Evolutionary conservation across 257 asterid genomes (phyloP).

Genomic region (Galeopsis tetrahit): DNA sequence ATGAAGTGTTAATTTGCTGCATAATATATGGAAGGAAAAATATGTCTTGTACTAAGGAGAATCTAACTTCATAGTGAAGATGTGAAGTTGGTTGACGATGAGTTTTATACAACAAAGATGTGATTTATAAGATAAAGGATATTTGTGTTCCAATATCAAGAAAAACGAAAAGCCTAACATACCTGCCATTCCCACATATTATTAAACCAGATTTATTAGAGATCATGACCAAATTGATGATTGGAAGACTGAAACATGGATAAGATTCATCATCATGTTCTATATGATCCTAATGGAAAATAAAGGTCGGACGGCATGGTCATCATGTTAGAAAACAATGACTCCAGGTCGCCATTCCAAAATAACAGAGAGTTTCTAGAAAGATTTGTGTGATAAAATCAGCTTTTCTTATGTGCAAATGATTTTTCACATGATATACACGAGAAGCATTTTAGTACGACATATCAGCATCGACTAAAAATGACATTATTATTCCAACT

Average conservation of each 20-base stretch:
- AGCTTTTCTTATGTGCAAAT: background rate
- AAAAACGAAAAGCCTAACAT: background rate
- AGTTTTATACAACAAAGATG: background rate
- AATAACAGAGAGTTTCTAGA: background rate
- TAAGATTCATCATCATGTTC: background rate
- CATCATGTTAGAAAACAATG: background rate
- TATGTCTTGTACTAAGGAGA: too few relatives aligned
- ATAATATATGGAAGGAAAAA: too few relatives aligned
- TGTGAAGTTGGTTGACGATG: background rate
- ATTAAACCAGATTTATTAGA: background rate
- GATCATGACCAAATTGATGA: background rate
- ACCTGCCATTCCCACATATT: background rate
- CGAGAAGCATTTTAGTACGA: background rate
- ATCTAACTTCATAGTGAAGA: background rate
- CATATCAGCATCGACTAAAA: background rate
- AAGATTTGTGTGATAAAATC: background rate
- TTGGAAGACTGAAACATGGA: background rate
- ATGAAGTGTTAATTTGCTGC: too few relatives aligned
- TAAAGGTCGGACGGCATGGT: conserved; percentile 1
- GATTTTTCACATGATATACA: background rate
- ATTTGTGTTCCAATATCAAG: background rate
- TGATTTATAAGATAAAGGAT: background rate
- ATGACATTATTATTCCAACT: conserved; percentile 6
- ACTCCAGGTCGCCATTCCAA: background rate
- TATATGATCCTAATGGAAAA: background rate